Conservation (phyloP, 495 filamentous ascomycete species). For the Cetradonia linearis region DNA sequence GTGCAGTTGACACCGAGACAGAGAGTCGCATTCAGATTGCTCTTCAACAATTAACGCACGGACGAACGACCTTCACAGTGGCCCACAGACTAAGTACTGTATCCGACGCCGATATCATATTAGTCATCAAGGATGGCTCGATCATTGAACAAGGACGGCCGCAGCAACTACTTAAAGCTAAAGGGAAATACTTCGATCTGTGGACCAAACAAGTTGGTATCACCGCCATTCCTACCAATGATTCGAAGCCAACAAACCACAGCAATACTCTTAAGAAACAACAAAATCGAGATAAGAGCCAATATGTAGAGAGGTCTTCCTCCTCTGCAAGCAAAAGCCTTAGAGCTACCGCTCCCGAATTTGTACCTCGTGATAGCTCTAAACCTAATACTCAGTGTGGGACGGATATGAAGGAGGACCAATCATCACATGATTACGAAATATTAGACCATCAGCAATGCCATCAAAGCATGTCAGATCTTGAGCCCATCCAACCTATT, state of each 20-base stretch:
- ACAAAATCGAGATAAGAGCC: neutral
- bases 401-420: neutral
- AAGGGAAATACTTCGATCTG: conserved; percentile 33
- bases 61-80: conserved; percentile 34
- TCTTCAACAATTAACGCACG: conserved; percentile 31
- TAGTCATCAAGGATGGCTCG: conserved; percentile 30
- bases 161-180: conserved; percentile 30
- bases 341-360: conserved; percentile 14
- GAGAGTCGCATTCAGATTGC: conserved; percentile 43
- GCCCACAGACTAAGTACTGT: conserved; percentile 37
- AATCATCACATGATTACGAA: neutral
- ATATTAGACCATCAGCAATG: neutral
- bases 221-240: neutral
- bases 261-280: neutral
- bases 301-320: neutral
- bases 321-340: conserved; percentile 8
- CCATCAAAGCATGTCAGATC: neutral
- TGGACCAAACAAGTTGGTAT: conserved; percentile 28
- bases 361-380: neutral
- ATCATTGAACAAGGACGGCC: conserved; percentile 28
- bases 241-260: neutral
- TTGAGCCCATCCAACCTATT: neutral
- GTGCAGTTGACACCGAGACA: conserved; percentile 47
- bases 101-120: conserved; percentile 33
- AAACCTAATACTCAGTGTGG: neutral